Conservation (phyloP, 768 basidiomycete genomes). For the Russula olivacea region DNA sequence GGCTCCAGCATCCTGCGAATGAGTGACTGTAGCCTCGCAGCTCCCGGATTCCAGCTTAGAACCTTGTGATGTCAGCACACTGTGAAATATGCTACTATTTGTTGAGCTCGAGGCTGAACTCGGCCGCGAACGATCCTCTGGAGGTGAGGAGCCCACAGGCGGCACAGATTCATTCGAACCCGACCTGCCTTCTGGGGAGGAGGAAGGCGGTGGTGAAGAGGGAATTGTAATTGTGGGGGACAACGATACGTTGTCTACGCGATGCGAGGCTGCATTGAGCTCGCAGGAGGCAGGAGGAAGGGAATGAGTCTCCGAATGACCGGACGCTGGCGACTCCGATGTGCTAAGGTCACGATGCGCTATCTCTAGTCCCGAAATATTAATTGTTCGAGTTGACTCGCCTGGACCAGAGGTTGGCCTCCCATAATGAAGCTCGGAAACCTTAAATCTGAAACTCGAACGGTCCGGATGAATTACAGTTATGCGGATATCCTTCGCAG, state of each 20-base stretch:
- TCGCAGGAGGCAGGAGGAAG: slow-evolving; percentile 12
- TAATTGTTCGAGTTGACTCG: slow-evolving; percentile 43
- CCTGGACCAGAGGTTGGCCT: slow-evolving; percentile 35
- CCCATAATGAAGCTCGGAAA: slow-evolving; percentile 54
- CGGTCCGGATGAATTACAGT: slow-evolving; percentile 62
- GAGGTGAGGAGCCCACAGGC: slow-evolving; percentile 73
- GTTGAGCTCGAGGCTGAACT: slow-evolving; percentile 38
- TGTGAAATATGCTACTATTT: slow-evolving; percentile 71
- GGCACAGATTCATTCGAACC: slow-evolving; percentile 57
- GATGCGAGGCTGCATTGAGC: background rate
- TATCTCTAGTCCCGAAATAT: slow-evolving; percentile 51
- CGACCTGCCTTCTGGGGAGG: slow-evolving; percentile 23
- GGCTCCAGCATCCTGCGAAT: background rate
- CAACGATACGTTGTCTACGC: slow-evolving; percentile 28
- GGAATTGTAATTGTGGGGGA: slow-evolving; percentile 49
- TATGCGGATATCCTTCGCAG: slow-evolving; percentile 60
- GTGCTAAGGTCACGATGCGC: slow-evolving; percentile 43
- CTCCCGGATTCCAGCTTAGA: background rate
- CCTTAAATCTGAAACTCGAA: slow-evolving; percentile 52
- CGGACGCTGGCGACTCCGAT: slow-evolving; percentile 15
- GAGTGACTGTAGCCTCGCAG: background rate
- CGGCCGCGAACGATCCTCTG: slow-evolving; percentile 34
- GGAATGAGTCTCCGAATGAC: slow-evolving; percentile 21
- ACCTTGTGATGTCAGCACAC: slow-evolving; percentile 37
- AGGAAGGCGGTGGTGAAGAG: background rate